phyloP scores from a whole-genome alignment of 129 eudicot species.

The Pulicaria dysenterica region DNA sequence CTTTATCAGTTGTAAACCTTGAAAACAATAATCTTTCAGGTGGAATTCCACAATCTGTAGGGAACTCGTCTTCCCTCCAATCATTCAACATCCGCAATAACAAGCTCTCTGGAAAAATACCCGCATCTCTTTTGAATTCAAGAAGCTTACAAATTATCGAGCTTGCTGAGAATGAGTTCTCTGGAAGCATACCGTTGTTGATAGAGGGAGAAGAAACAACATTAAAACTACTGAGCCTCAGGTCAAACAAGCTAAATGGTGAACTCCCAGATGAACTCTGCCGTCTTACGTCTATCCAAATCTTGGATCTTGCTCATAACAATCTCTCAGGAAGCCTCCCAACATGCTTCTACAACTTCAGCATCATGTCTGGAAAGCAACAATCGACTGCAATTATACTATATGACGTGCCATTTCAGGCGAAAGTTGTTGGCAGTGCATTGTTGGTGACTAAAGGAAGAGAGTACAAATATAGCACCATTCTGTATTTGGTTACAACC shows the following conservation, averaged over 20 bases:
- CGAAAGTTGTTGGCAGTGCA: slow-evolving; percentile 24
- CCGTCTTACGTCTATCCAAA: slow-evolving; percentile 37
- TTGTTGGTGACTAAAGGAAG: slow-evolving; percentile 41
- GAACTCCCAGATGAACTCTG: slow-evolving; percentile 42
- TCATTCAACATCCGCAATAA: slow-evolving; percentile 41
- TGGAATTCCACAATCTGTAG: slow-evolving; percentile 37
- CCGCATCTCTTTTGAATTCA: slow-evolving; percentile 27
- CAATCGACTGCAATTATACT: slow-evolving; percentile 5
- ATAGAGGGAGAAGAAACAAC: slow-evolving; percentile 19
- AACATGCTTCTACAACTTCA: slow-evolving; percentile 39
- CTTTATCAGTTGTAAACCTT: slow-evolving; percentile 27
- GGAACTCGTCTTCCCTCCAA: slow-evolving; percentile 12
- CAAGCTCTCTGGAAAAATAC: slow-evolving; percentile 35
- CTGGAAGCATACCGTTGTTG: slow-evolving; percentile 31
- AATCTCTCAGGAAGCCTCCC: slow-evolving; percentile 45
- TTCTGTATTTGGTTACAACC: slow-evolving; percentile 27
- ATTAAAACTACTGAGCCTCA: slow-evolving; percentile 39
- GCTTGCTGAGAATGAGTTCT: slow-evolving; percentile 37
- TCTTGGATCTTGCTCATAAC: slow-evolving; percentile 45
- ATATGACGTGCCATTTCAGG: slow-evolving; percentile 27
- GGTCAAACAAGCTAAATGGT: slow-evolving; percentile 36
- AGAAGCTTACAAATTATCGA: slow-evolving; percentile 27
- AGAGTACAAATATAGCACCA: slow-evolving; percentile 23
- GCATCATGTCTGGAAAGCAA: slow-evolving; percentile 24
- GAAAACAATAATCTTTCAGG: slow-evolving; percentile 39